Evolutionary conservation across 192 early-diverging fungal species (phyloP), one percentile per base, ranked within the genome.

Genomic region (Martensiomyces pterosporus): DNA sequence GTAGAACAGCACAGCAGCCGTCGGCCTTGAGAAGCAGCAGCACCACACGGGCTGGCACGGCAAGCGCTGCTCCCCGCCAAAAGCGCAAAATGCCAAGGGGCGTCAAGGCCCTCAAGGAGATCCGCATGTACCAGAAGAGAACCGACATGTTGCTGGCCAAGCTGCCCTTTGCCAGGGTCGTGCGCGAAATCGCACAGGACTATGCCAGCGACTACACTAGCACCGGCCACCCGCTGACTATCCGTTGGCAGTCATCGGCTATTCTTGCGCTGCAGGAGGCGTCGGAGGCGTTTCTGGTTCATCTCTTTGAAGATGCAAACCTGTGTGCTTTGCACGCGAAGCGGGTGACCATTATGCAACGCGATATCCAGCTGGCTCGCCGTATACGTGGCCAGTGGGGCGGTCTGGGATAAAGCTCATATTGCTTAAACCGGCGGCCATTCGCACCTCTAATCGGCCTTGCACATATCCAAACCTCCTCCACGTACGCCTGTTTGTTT

Each of bases 311-410:
- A 63, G 92, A 94, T 53, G 85, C 92, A 17, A 95, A 95, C 55
- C 68, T 95, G 19, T 92, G 90, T 44, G 92, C 92, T 0, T 87
- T 95, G 45, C 92, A 95, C 47, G 92, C 91, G n/a, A 93, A 93
- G 60, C 76, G 92, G 6, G 92, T 95, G 8, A 95, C 92, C 4
- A 78, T 95, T 25, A 92, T 92, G 92, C 85, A 88, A 43, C 81
- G 85, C 36, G 92, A 95, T 57, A 92, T 95, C 34, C 89, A 93
- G 55, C 78, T 95, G 23, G 92, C 92, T 6, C 67, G 90, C 37
- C 79, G 92, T 24, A 91, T 94, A 52, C 80, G 92, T 55, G 92
- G 92, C n/a, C 78, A 81, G 39, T 85, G 77, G 67, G 88, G 82
- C 45, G 87, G 87, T 3, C 67, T 87, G n/a, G 81, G 76, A 17